Evolutionary conservation across 345 rosid genomes (phyloP).

Genomic region (Eucalyptus curtisii): DNA sequence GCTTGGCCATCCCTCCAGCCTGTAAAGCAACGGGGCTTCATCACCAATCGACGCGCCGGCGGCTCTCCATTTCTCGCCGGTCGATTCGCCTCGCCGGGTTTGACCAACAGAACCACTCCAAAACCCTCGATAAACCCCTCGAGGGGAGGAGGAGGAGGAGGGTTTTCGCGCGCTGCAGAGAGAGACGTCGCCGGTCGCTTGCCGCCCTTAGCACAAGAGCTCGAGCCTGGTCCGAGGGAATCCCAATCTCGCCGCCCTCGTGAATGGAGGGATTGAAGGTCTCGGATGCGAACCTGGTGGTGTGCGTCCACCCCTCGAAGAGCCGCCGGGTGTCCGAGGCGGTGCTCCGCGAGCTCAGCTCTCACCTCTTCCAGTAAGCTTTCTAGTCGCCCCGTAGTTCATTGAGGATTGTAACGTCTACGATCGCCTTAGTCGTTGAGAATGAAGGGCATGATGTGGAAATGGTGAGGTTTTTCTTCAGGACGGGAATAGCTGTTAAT

Average conservation of each 20-base stretch:
- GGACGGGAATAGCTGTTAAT: background rate
- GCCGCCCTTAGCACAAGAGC: background rate
- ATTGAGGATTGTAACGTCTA: background rate
- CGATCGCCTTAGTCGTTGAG: background rate
- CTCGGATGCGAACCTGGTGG: constrained; percentile 44
- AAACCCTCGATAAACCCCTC: background rate
- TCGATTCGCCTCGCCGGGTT: background rate
- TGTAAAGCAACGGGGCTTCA: background rate
- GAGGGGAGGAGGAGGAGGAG: background rate
- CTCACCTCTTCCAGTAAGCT: constrained; percentile 66
- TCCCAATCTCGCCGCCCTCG: background rate
- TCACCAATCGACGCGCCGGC: background rate
- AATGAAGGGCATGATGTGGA: background rate
- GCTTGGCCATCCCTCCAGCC: background rate
- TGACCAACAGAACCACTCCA: background rate
- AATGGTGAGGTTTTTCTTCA: background rate
- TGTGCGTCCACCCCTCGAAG: constrained; percentile 61
- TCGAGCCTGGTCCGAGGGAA: background rate
- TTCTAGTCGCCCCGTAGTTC: background rate
- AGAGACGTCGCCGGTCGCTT: background rate
- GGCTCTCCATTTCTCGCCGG: background rate
- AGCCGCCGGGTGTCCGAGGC: constrained; percentile 35
- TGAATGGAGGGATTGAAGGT: constrained; percentile 68
- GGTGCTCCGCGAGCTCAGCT: constrained; percentile 72
- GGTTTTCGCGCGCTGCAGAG: background rate